Percentiles rank a stretch among this genome's conserved stretches.
Conservation (phyloP, 2,329 filamentous ascomycete genomes). For the Pseudocercospora ulei region DNA sequence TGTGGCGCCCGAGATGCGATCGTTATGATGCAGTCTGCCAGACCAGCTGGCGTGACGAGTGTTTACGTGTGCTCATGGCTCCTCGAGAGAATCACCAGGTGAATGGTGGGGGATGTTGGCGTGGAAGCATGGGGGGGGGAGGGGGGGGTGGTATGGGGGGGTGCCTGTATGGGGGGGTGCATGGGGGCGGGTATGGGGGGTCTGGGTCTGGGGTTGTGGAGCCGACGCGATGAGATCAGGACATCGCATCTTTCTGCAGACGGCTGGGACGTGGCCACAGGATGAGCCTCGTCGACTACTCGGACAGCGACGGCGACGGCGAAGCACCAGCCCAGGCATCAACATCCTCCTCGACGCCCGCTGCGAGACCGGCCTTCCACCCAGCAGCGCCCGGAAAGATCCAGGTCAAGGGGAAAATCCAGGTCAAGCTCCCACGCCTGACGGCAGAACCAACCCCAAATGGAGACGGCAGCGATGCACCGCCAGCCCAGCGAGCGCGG, state of each 20-base stretch:
- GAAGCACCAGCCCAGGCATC: slow-evolving; percentile 20
- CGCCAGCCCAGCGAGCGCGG: slow-evolving; percentile 62
- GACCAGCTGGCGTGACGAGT: slow-evolving; percentile 21
- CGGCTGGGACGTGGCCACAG: too few relatives aligned
- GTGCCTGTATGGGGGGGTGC: too few relatives aligned
- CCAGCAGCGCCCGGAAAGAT: slow-evolving; percentile 59
- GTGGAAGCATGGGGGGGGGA: too few relatives aligned
- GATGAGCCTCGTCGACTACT: slow-evolving; percentile 76
- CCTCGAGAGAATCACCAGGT: too few relatives aligned
- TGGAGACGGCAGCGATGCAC: slow-evolving; percentile 41
- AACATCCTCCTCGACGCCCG: slow-evolving; percentile 26
- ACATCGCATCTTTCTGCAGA: not conserved
- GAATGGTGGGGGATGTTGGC: too few relatives aligned
- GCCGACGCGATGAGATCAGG: slow-evolving; percentile 1
- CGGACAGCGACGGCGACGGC: slow-evolving; percentile 61
- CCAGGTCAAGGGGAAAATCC: slow-evolving; percentile 70
- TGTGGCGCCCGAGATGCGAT: too few relatives aligned
- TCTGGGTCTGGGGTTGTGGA: slow-evolving; percentile 3
- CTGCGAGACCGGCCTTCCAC: slow-evolving; percentile 34
- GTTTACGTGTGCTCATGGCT: slow-evolving; percentile 13
- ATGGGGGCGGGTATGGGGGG: too few relatives aligned
- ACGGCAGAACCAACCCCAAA: slow-evolving; percentile 36
- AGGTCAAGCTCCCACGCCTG: slow-evolving; percentile 61
- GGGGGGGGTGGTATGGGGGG: too few relatives aligned
- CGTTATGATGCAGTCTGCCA: slow-evolving; percentile 8